These are phyloP conservation scores for Chrysanthemum makinoi DNA, from an alignment of 129 eudicot species.

Conservation along the genomic window DNA sequence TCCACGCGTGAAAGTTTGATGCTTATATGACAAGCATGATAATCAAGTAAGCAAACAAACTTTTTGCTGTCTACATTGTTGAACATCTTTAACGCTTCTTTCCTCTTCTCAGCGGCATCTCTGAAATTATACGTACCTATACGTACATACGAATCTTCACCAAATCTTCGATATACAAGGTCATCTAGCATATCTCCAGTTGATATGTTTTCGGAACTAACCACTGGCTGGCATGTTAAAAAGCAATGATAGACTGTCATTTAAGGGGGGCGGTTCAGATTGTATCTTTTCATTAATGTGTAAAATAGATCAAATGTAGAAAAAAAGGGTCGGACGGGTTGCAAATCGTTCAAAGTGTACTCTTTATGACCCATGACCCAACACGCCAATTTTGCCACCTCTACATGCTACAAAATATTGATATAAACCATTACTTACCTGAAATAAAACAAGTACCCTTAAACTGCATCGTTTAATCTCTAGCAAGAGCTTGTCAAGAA, in stretches of 20 bases:
- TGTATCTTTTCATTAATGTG: not conserved
- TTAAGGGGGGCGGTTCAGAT: not conserved
- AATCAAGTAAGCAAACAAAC: no score
- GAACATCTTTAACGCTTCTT: not conserved
- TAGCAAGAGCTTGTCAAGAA: no score
- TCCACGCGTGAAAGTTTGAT: no score
- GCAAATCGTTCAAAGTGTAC: no score
- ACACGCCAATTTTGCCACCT: no score
- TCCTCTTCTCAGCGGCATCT: constrained; percentile 21
- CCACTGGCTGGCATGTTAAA: constrained; percentile 34
- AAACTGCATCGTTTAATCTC: no score
- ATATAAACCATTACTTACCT: no score
- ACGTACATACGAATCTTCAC: constrained; percentile 51
- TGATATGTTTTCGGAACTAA: constrained; percentile 42
- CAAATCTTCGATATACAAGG: constrained; percentile 54
- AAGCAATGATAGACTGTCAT: not conserved
- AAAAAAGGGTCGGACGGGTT: not conserved
- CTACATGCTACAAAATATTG: no score
- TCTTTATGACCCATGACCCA: no score
- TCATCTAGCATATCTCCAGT: constrained; percentile 68
- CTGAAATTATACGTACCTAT: constrained; percentile 30
- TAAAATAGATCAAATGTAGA: not conserved
- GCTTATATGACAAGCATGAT: no score
- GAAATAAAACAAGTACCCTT: no score
- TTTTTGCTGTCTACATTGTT: not conserved